phyloP scores from a whole-genome alignment of 2,329 filamentous ascomycete genomes.

The Chrysosphaeria jannelii region DNA sequence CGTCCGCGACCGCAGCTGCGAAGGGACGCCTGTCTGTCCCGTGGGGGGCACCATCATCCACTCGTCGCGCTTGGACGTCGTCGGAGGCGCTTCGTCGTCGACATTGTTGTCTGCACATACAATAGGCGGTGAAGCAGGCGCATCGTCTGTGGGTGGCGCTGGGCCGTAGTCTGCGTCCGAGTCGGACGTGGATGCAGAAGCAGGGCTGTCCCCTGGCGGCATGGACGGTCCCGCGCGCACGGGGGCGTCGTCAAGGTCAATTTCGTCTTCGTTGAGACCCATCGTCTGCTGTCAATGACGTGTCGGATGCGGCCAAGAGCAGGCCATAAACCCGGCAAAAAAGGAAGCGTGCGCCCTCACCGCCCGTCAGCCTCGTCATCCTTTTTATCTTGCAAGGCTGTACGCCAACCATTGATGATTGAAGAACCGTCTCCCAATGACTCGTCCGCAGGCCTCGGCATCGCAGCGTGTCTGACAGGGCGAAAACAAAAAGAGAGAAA shows the following conservation, averaged over 20 bases:
- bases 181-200: slow-evolving; percentile 8
- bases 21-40: slow-evolving; percentile 39
- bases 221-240: slow-evolving; percentile 5
- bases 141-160: slow-evolving; percentile 16
- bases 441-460: no score
- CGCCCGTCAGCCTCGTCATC: no score
- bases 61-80: slow-evolving; percentile 39
- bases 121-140: no score
- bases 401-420: no score
- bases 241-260: slow-evolving; percentile 10
- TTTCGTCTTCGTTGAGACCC: slow-evolving; percentile 15
- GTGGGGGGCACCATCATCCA: slow-evolving; percentile 54
- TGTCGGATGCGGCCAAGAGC: no score
- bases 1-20: slow-evolving; percentile 51
- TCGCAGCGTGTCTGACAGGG: no score
- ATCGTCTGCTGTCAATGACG: no score
- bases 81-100: slow-evolving; percentile 9
- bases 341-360: no score
- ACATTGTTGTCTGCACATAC: slow-evolving; percentile 8
- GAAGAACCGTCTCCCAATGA: no score
- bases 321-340: no score
- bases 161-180: slow-evolving; percentile 22
- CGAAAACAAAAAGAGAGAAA: no score
- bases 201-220: slow-evolving; percentile 4
- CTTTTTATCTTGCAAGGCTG: no score